These are phyloP conservation scores for Mytilinidion resinicola DNA, from an alignment of 495 filamentous ascomycete genomes.

Conservation along the genomic window DNA sequence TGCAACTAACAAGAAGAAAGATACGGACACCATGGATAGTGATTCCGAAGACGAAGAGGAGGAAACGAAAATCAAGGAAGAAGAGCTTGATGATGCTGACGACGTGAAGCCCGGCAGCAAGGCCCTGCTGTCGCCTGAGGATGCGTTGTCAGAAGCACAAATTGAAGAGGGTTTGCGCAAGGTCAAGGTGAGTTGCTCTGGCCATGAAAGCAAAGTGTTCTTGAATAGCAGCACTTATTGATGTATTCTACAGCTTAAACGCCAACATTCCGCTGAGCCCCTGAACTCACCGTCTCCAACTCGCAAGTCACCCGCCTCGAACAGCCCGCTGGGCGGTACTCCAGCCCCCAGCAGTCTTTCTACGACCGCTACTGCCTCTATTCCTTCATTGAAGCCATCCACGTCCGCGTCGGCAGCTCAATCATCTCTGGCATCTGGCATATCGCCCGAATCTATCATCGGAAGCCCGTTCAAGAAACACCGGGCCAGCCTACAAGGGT, in stretches of 20 bases:
- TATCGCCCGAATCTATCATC: conserved; percentile 47
- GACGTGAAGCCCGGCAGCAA: conserved; percentile 52
- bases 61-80: conserved; percentile 34
- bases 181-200: conserved; percentile 66
- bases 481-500: conserved; percentile 59
- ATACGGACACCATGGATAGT: conserved; percentile 69
- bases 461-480: conserved; percentile 84
- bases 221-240: neutral
- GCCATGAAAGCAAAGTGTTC: neutral
- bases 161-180: conserved; percentile 84
- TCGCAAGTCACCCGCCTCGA: conserved; percentile 39
- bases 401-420: conserved; percentile 1
- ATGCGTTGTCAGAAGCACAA: conserved; percentile 75
- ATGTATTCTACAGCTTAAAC: conserved; percentile 65
- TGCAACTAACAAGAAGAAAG: conserved; percentile 47
- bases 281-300: conserved; percentile 45
- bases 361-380: conserved; percentile 6
- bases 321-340: conserved; percentile 31
- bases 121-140: conserved; percentile 60
- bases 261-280: conserved; percentile 82
- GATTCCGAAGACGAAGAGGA: conserved; percentile 58
- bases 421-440: conserved; percentile 32
- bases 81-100: conserved; percentile 64
- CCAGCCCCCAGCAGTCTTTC: conserved; percentile 2
- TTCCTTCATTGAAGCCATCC: neutral